Evolutionary conservation across 2,329 filamentous ascomycete genomes (phyloP).

Genomic region (Stachybotrys echinatus): DNA sequence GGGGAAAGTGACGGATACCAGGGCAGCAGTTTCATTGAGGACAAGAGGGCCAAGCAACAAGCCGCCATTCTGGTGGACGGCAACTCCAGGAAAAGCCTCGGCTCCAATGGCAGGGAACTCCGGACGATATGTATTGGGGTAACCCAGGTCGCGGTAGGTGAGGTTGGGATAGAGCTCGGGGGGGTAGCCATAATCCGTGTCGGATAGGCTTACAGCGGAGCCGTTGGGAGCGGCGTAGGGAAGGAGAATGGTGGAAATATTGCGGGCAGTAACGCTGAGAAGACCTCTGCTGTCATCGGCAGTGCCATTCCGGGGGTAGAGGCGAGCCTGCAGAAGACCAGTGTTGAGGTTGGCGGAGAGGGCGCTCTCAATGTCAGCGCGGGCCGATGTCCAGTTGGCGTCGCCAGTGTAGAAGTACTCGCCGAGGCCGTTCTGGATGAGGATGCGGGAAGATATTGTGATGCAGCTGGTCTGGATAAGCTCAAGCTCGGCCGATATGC

Average conservation of each 20-base stretch:
- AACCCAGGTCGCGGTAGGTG: conserved; percentile 50
- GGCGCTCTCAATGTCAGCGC: conserved; percentile 64
- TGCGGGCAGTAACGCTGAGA: conserved; percentile 56
- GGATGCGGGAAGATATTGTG: conserved; percentile 63
- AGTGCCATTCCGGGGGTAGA: conserved; percentile 66
- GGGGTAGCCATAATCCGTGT: conserved; percentile 63
- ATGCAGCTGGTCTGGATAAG: conserved; percentile 71
- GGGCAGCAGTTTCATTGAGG: conserved; percentile 66
- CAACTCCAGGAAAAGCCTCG: conserved; percentile 43
- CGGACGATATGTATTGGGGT: conserved; percentile 33
- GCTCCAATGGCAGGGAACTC: conserved; percentile 38
- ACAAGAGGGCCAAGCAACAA: conserved; percentile 73
- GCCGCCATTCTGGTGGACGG: conserved; percentile 45
- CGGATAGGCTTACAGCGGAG: conserved; percentile 52
- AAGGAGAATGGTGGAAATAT: conserved; percentile 48
- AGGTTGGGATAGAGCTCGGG: conserved; percentile 72
- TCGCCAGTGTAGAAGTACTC: conserved; percentile 43
- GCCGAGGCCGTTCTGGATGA: conserved; percentile 50
- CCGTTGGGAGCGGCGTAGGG: conserved; percentile 59
- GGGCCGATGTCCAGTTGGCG: conserved; percentile 56
- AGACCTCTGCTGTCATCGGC: conserved; percentile 47
- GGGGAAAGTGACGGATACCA: conserved; percentile 77
- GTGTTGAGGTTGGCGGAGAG: conserved; percentile 55
- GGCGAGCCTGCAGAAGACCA: conserved; percentile 62
- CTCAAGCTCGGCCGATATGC: conserved; percentile 72